Evolutionary conservation across 495 filamentous ascomycete genomes (phyloP).

Genomic region (Umbilicaria muhlenbergii): DNA sequence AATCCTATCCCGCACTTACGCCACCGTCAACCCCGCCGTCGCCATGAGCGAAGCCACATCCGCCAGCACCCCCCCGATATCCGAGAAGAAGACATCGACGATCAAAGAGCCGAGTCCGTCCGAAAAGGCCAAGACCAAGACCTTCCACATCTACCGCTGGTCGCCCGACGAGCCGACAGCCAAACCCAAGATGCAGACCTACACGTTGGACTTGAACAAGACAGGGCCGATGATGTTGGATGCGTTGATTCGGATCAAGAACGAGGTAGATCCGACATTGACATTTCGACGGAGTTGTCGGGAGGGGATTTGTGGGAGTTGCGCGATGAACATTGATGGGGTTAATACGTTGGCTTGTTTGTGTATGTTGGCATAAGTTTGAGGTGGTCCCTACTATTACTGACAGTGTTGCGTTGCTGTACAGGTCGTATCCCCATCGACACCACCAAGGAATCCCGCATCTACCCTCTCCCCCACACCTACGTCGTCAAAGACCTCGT

Average conservation of each 20-base stretch:
- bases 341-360: conserved; percentile 93
- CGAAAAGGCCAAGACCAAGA: conserved; percentile 57
- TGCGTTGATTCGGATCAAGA: conserved; percentile 95
- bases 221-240: conserved; percentile 97
- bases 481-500: conserved; percentile 99
- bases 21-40: conserved; percentile 31
- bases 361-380: conserved; percentile 48
- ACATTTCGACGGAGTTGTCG: conserved; percentile 91
- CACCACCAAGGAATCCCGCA: conserved; percentile 64
- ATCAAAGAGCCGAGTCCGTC: conserved; percentile 38
- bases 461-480: conserved; percentile 96
- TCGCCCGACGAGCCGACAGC: conserved; percentile 77
- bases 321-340: conserved; percentile 99
- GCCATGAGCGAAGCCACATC: conserved; percentile 21
- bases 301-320: conserved; percentile 96
- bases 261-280: conserved; percentile 90
- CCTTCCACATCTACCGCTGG: conserved; percentile 98
- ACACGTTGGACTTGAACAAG: conserved; percentile 91
- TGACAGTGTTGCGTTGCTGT: not conserved
- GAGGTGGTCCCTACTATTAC: not conserved
- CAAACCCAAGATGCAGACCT: conserved; percentile 92
- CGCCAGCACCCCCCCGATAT: conserved; percentile 15
- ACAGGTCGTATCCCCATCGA: conserved; percentile 88
- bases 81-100: conserved; percentile 35
- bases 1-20: conserved; percentile 31